Base-by-base conservation (phyloP, 2,329 filamentous ascomycete species). In the Claviceps citrina region DNA sequence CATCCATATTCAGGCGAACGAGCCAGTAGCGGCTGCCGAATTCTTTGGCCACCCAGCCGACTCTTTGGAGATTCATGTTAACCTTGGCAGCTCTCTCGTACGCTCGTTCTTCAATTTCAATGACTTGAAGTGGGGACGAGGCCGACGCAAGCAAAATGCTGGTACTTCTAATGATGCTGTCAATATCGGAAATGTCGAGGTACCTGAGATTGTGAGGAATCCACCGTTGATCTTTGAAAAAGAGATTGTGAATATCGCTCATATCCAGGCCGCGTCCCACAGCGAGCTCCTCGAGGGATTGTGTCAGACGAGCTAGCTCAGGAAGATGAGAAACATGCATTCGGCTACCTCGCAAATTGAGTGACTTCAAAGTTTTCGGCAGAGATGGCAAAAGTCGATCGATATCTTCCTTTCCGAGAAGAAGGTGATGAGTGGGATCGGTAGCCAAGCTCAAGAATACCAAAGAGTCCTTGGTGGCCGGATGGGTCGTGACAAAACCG, bases 281-380 rank as follows among this genome's bases (percentile, higher is more conserved):
- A 5, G 81, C 78, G 16, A 91, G 66, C 58, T 89, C 84, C 56
- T 89, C 82, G 10, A 89, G 63, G n/a, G 51, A 54, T 55, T 81
- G 80, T 26, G 77, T 74, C 36, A 87, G 63, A 5, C 73, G 73
- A 3, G 74, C 63, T 20, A 89, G 65, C 28, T 75, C 61, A 3
- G 73, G 64, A 24, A 84, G 64, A 52, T 89, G 81, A 0, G 67
- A 67, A 1, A 67, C 57, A 27, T 71, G 70, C 68, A 89, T 79
- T 54, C 73, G 74, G 51, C 78, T 80, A 22, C 84, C 84, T 48
- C 82, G 83, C 28, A 91, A 61, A 54, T 79, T 87, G 36, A 91
- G 67, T 3, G 81, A 86, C 44, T 73, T 73, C 12, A 91, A 68
- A 3, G 78, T 77, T 9, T 60, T 52, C 0, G 83, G 82, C 7